phyloP scores from a whole-genome alignment of 1,139 yeast genomes.

The Maudiozyma humilis region DNA sequence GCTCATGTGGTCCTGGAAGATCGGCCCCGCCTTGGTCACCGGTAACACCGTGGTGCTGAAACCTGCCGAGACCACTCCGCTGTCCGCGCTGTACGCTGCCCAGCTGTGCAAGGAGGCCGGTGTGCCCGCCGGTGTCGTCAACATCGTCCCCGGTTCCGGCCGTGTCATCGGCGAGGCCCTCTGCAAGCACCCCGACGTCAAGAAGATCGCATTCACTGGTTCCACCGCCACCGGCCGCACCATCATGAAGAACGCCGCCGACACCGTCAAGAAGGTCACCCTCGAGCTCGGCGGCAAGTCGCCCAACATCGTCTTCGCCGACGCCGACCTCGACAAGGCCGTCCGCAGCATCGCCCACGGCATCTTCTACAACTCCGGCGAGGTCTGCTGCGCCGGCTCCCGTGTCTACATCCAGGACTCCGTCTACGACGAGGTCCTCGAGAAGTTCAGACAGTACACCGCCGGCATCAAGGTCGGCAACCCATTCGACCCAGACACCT shows the following conservation, averaged over 20 bases:
- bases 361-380: slow-evolving; percentile 58
- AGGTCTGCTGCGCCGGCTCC: slow-evolving; percentile 66
- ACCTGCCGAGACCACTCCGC: slow-evolving; percentile 77
- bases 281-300: slow-evolving; percentile 64
- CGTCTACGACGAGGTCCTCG: slow-evolving; percentile 47
- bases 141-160: slow-evolving; percentile 63
- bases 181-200: slow-evolving; percentile 51
- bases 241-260: slow-evolving; percentile 59
- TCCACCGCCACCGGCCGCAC: slow-evolving; percentile 75
- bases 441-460: slow-evolving; percentile 55
- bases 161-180: slow-evolving; percentile 54
- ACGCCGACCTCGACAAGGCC: slow-evolving; percentile 47
- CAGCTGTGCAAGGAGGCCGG: slow-evolving; percentile 62
- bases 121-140: slow-evolving; percentile 72
- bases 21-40: slow-evolving; percentile 75
- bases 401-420: slow-evolving; percentile 58
- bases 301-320: slow-evolving; percentile 53
- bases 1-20: slow-evolving; percentile 71
- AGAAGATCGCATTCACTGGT: slow-evolving; percentile 80
- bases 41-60: slow-evolving; percentile 77
- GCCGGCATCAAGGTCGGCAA: slow-evolving; percentile 58
- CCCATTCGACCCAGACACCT: slow-evolving; percentile 58
- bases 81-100: slow-evolving; percentile 63
- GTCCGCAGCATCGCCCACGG: slow-evolving; percentile 41
- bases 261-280: slow-evolving; percentile 68